phyloP scores from a whole-genome alignment of 345 rosid genomes.

The Limnanthes douglasii region DNA sequence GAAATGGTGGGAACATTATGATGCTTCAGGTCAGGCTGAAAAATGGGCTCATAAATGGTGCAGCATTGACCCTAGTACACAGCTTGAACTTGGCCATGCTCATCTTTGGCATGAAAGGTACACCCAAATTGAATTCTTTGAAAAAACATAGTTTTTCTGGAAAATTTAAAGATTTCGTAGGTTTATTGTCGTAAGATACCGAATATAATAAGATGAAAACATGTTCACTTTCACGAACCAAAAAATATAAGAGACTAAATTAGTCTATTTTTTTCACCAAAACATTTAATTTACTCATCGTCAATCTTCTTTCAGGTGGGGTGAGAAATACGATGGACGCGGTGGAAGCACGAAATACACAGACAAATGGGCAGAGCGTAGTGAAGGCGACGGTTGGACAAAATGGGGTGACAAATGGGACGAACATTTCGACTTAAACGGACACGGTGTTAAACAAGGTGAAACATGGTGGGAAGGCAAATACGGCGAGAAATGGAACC shows the following conservation, averaged over 20 bases:
- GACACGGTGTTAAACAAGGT: constrained; percentile 93
- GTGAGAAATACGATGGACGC: constrained; percentile 78
- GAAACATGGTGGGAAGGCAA: constrained; percentile 96
- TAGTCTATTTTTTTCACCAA: too few species aligned
- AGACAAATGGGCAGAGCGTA: constrained; percentile 91
- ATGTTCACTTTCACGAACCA: not conserved
- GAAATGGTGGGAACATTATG: constrained; percentile 89
- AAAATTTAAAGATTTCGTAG: too few species aligned
- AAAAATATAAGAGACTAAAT: not conserved
- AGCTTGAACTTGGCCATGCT: constrained; percentile 81
- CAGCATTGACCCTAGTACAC: constrained; percentile 68
- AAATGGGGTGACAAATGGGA: constrained; percentile 99
- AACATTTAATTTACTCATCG: too few species aligned
- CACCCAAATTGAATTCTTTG: too few species aligned
- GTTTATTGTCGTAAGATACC: too few species aligned
- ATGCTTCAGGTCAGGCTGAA: constrained; percentile 68
- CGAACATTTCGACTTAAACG: constrained; percentile 53
- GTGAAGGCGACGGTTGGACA: constrained; percentile 73
- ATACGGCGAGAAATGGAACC: constrained; percentile 74
- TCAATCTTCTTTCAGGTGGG: constrained; percentile 51
- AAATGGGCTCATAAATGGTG: constrained; percentile 99
- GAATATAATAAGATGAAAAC: not conserved
- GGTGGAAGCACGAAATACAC: constrained; percentile 88
- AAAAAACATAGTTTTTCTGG: too few species aligned
- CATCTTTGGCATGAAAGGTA: constrained; percentile 99